These are phyloP conservation scores for Neurospora crassa DNA, from an alignment of 2,329 filamentous ascomycete species.

Conservation along the genomic window DNA sequence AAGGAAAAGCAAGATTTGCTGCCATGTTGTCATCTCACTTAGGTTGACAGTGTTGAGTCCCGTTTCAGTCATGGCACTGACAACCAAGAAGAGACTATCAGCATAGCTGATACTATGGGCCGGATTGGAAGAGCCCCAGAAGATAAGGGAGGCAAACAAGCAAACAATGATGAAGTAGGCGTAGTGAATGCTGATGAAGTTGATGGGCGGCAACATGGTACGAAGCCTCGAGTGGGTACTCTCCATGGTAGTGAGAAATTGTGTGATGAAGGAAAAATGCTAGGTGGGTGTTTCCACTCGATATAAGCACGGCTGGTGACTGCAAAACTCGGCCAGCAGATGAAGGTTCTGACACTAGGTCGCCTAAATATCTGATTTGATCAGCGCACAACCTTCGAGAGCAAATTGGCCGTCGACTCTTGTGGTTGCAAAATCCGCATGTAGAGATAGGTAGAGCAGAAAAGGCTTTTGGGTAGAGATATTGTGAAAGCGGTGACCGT, in stretches of 20 bases:
- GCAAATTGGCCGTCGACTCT: neutral
- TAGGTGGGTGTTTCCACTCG: neutral
- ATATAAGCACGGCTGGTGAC: neutral
- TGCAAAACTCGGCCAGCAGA: neutral
- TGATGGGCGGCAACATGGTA: constrained; percentile 31
- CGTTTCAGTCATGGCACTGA: constrained; percentile 57
- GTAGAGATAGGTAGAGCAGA: neutral
- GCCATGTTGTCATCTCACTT: constrained; percentile 53
- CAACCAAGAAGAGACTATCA: constrained; percentile 54
- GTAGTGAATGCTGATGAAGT: constrained; percentile 58
- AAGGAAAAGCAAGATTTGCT: constrained; percentile 54
- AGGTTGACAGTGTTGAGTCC: constrained; percentile 56
- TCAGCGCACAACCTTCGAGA: neutral
- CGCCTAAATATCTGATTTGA: neutral
- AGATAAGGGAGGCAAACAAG: constrained; percentile 47
- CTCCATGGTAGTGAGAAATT: neutral
- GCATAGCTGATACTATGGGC: constrained; percentile 44
- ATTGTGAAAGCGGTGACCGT: neutral
- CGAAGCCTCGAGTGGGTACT: neutral
- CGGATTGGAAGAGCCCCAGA: constrained; percentile 47
- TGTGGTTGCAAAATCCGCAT: neutral
- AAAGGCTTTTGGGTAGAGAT: neutral
- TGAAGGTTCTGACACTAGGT: neutral
- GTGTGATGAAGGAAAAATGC: neutral
- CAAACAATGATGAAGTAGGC: constrained; percentile 50